Evolutionary conservation across 1,284 basidiomycete species (phyloP), one percentile per base, ranked within the genome.

Genomic region (Exobasidium cylindrosporum): DNA sequence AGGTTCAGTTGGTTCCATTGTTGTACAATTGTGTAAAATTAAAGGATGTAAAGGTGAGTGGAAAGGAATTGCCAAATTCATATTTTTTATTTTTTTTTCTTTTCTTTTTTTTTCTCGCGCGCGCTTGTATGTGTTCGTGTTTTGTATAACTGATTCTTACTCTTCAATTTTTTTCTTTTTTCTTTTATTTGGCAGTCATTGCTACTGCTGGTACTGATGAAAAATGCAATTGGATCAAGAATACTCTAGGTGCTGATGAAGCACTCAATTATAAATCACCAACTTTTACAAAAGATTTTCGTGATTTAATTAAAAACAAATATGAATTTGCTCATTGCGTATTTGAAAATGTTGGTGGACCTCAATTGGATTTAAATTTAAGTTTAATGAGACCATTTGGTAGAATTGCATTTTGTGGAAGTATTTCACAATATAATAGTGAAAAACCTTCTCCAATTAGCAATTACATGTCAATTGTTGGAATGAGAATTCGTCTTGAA

Each of bases 221-320:
- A 32, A 97, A 97, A 81, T 91, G 89, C 78, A 82, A 84, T 6
- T 92, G 90, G 87, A 17, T 40, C 35, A 40, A 40, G 35, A 17
- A 40, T 7, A 40, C 35, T 10, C 35, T 40, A 7, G 35, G 91
- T 17, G 88, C 90, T 53, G 90, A 93, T 72, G 85, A 84, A 58
- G 89, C 88, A 0, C 82, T 96, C 76, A 90, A 96, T 80, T 96
- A 97, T 83, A 96, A 95, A 81, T 84, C 81, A 0, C 62, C 66
- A 14, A 26, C 60, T 6, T 60, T 60, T 30, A 23, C 21, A 13
- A 26, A 14, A 6, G 55, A 57, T 28, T 28, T 40, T 40, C 10
- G 7, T 10, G 35, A 7, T 40, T 17, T 40, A 17, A 17, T 40
- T 17, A 40, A 40, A 32, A 31, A 40, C 29, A 28, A 54, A 26